Base-by-base conservation (phyloP, 2,329 filamentous ascomycete genomes). In the Paecilomyces dactylethromorphus region DNA sequence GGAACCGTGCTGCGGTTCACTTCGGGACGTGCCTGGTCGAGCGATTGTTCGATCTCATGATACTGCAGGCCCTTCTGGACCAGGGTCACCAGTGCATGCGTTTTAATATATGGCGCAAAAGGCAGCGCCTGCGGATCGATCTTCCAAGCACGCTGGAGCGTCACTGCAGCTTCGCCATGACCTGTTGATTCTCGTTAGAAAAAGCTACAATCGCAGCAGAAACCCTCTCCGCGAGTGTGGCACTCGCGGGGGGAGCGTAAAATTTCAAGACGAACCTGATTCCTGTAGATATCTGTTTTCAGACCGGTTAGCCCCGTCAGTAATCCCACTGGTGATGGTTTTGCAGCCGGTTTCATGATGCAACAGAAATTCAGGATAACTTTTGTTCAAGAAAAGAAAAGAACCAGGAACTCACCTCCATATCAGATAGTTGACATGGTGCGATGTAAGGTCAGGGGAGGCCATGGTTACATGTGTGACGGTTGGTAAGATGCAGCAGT, bases 341-440 rank as follows among this genome's bases (percentile, higher is more conserved):
- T 15, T 10, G 22, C 22, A 22, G n/a, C 50, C 12, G 29, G 21
- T 52, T 52, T 52, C 50, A 52, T 52, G 50, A 24, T 33, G 35
- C 29, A 32, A 51, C 29, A 35, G n/a, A 55, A 53, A 59, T n/a
- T 39, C 13, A 11, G 52, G 58, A 61, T 56, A 66, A 57, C 59
- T 53, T 22, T 56, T 56, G 15, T 56, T 39, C 2, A 31, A 26
- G 53, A 22, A 31, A 54, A 10, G 33, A 1, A 26, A 33, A 56
- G 10, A 56, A n/a, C 18, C 11, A 12, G 22, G 57, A 24, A 74
- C 79, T 58, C 81, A 87, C 80, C 85, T 84, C 81, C 85, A 86
- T 73, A 88, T 85, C 69, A 88, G 77, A 75, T 87, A 87, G 76
- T 88, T 88, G 70, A 88, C 81, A 71, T 87, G 84, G 77, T 87